Evolutionary conservation across 2,329 filamentous ascomycete genomes (phyloP), one percentile per base, ranked within the genome.

Genomic region (Aspergillus jensenii): DNA sequence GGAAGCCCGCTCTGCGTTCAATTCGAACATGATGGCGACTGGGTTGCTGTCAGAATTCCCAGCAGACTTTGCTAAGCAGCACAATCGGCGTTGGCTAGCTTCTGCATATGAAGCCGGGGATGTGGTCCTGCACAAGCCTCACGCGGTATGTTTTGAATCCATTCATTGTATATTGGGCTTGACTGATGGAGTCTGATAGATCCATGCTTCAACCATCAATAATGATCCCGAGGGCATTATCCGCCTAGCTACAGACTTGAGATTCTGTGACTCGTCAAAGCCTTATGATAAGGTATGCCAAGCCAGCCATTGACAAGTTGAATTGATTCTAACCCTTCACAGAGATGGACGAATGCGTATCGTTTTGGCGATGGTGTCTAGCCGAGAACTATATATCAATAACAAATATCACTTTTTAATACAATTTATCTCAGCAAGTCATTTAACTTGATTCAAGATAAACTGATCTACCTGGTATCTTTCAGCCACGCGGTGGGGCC

Each of bases 161-260:
- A 31, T 9, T 31, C 8, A 31, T 31, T 2, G 12, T 8, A 21
- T 31, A 45, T 46, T 27, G 14, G 11, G n/a, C 23, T 39, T 21
- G 19, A n/a, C 7, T 39, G 25, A 25, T 58, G 14, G 45, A 41
- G 8, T 23, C 3, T 27, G 41, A 21, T 54, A 83, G 81, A 84
- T 85, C 17, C 83, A 85, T 65, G 82, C 83, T 0, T 84, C 82
- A 2, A 83, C 81, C 0, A 74, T 84, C 56, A 86, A 85, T 52
- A 74, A 81, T 47, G 81, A 84, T 44, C 75, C 77, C 0, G 71
- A 79, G 6, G 79, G 81, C 54, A 68, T 79, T 0, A 85, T 85
- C 48, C 76, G 83, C 1, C 75, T 85, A 0, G 83, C 80, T 0
- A 85, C 83, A 2, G 83, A 85, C 65, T 63, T 86, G 51, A 76